Base-by-base conservation (phyloP, 345 rosid genomes). In the Hibiscus tridactylites region DNA sequence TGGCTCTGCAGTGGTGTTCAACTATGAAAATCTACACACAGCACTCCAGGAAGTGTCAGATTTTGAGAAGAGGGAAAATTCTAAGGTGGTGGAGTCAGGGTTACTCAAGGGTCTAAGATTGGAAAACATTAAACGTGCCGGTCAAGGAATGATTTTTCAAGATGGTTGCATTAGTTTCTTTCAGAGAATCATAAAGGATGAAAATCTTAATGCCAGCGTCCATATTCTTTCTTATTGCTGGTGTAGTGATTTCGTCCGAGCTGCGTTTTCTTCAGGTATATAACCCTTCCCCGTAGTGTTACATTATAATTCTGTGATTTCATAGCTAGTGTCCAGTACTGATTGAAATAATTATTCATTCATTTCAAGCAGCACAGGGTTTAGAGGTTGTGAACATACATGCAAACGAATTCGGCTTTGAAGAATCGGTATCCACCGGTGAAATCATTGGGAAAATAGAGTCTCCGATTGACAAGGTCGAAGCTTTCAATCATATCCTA, bases 201-300 rank as follows among this genome's bases (percentile, higher is more conserved):
- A 86, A 73, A 81, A 78, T 39, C 70, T 85, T 77, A 83, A 85
- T 78, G 84, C 88, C 46, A 75, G 84, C 60, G 75, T 87, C 75
- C 91, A 92, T 50, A 74, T 96, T 58, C 91, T 92, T 65, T 96
- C 98, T 9, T 96, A 91, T 76, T 96, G 96, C 81, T 96, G 98
- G 99, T 96, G 91, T 74, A 93, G 83, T 72, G 96, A 91, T 77
- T 91, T 96, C 75, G 91, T 96, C 73, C 87, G 93, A 61, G 85
- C 91, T 62, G 88, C 91, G 60, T 90, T 92, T 62, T 79, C 80
- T 75, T 84, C 97, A 70, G 91, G 99, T 90, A 83, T 71, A 83
- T 71, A 73, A 35, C 64, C 66, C 15, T 37, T 6, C 24, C 7
- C 31, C 52, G 16, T 37, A 19, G 35, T 61, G 11, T 54, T 70